Base-by-base conservation (phyloP, 495 filamentous ascomycete genomes). In the Aspergillus saccharolyticus region DNA sequence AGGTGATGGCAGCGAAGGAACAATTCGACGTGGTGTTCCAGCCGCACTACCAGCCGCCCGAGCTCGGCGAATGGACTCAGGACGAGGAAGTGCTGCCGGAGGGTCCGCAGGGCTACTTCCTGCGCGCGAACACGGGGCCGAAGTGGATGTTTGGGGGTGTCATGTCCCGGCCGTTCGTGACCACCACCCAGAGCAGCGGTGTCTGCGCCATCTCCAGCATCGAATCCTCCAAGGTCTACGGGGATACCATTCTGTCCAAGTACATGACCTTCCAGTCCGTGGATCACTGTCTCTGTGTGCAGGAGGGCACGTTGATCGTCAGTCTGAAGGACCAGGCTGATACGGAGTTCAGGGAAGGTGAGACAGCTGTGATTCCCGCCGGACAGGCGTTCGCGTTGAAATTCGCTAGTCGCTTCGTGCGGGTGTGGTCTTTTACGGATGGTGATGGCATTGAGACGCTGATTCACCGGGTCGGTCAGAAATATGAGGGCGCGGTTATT, bases 11-110 rank as follows among this genome's bases (percentile, higher is more conserved):
- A n/a, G 78, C 76, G 1, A 74, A 76, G 42, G 74, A 70, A 10
- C 66, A 79, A 56, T 79, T 75, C 58, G 78, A 80, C 53, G 73
- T 80, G 28, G 71, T 79, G 0, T 76, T 76, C 56, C 70, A 74
- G 48, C 73, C 70, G 6, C 56, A 79, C 43, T 73, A 79, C 47
- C 54, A 69, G 28, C 69, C 71, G 0, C 74, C 72, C 1, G 72
- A 72, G 28, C 56, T 75, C 0, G 65, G 70, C 25, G 70, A 74
- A 3, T 79, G 75, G 76, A 69, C 68, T 10, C 63, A 63, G 15
- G 69, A 67, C 4, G 74, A 80, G 22, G 68, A 72, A 39, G 65
- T 59, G n/a, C 52, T 80, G 20, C 75, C 78, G 3, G 70, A 72
- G 1, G 58, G 60, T 14, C 59, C 61, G 2, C 64, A 71, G 21